Conservation (phyloP, 1,284 basidiomycete genomes). For the Mycena sp. region DNA sequence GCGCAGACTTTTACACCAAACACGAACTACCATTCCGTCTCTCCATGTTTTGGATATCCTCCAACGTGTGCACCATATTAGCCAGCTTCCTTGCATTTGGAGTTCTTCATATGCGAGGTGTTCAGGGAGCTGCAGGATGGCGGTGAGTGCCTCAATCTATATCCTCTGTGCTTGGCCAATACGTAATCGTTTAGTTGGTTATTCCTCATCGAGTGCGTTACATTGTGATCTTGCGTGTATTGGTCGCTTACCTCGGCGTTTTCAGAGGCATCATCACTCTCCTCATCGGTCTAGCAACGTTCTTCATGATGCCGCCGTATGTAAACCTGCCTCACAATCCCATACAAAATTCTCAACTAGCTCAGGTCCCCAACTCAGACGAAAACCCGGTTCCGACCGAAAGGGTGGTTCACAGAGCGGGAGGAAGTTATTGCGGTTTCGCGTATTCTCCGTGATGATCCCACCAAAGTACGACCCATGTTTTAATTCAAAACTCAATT, state of each 20-base stretch:
- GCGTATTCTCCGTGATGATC: slow-evolving; percentile 79
- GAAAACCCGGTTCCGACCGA: slow-evolving; percentile 71
- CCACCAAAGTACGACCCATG: slow-evolving; percentile 58
- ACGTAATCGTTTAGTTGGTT: slow-evolving; percentile 46
- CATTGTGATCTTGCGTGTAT: slow-evolving; percentile 9
- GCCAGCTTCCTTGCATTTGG: slow-evolving; percentile 75
- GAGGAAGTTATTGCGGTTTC: slow-evolving; percentile 67
- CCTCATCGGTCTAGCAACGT: slow-evolving; percentile 67
- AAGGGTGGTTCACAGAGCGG: slow-evolving; percentile 76
- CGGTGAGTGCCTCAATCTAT: slow-evolving; percentile 48
- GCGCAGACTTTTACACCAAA: slow-evolving; percentile 72
- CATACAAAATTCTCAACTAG: slow-evolving; percentile 37
- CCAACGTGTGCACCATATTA: slow-evolving; percentile 61
- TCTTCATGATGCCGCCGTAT: slow-evolving; percentile 72
- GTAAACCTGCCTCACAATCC: background rate
- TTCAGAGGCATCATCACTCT: slow-evolving; percentile 62
- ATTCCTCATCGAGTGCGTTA: slow-evolving; percentile 59
- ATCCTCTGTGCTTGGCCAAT: slow-evolving; percentile 1
- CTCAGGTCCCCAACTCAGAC: slow-evolving; percentile 68
- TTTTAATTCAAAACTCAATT: background rate
- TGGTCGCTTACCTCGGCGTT: background rate
- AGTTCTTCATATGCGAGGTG: slow-evolving; percentile 69
- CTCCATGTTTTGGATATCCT: slow-evolving; percentile 76
- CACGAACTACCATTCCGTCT: slow-evolving; percentile 75
- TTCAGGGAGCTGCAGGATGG: slow-evolving; percentile 69